Percentiles rank a stretch among this genome's conserved stretches.
Conservation (phyloP, 305 asterid genomes). For the Fraxinus greggii region DNA sequence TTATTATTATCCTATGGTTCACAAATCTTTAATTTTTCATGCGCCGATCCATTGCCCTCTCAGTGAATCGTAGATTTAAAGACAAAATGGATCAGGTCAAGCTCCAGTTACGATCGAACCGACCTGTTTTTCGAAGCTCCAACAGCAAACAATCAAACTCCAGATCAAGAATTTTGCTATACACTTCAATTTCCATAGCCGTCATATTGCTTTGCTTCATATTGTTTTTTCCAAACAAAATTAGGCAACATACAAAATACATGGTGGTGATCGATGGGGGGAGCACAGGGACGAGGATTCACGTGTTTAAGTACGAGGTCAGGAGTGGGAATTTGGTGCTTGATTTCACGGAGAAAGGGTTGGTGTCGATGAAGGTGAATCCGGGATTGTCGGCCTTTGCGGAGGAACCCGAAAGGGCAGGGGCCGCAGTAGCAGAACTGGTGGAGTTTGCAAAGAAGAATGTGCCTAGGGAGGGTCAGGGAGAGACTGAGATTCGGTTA, state of each 20-base stretch:
- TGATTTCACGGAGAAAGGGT: constrained; percentile 66
- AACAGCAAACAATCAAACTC: constrained; percentile 37
- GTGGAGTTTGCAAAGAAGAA: constrained; percentile 72
- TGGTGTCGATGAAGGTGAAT: constrained; percentile 77
- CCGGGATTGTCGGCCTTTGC: constrained; percentile 81
- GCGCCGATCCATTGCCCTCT: constrained; percentile 92
- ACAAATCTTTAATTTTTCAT: constrained; percentile 55
- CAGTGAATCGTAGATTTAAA: constrained; percentile 42
- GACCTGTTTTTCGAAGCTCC: constrained; percentile 55
- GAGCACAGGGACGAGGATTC: constrained; percentile 90
- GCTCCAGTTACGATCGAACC: constrained; percentile 51
- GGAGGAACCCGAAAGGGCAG: constrained; percentile 63
- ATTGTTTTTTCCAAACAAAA: constrained; percentile 34
- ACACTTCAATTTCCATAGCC: constrained; percentile 35
- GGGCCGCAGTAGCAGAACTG: constrained; percentile 52
- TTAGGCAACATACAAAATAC: constrained; percentile 33
- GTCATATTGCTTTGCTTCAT: constrained; percentile 46
- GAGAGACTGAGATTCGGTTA: constrained; percentile 59
- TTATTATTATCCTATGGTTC: constrained; percentile 55
- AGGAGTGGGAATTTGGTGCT: constrained; percentile 51
- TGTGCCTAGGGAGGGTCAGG: constrained; percentile 67
- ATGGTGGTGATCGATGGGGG: constrained; percentile 93
- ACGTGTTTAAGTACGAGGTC: constrained; percentile 70
- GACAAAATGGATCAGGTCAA: constrained; percentile 71
- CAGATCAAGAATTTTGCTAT: constrained; percentile 42